phyloP scores from a whole-genome alignment of 2,329 filamentous ascomycete genomes.

The Coniochaeta hoffmannii region DNA sequence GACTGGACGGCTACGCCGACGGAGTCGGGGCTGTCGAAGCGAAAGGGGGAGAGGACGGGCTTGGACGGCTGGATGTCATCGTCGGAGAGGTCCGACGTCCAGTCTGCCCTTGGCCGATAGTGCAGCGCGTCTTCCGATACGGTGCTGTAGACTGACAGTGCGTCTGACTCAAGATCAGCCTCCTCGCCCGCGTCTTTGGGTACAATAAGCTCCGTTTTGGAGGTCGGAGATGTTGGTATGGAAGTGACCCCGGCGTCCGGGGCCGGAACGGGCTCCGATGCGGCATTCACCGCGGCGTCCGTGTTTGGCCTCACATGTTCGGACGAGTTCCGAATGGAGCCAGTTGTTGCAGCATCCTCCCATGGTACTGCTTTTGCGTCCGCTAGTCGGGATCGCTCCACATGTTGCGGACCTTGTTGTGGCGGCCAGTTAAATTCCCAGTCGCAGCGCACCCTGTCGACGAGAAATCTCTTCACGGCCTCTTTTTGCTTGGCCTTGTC shows the following conservation, averaged over 20 bases:
- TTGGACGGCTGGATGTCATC: conserved; percentile 25
- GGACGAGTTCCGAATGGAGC: not conserved
- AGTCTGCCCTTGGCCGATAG: conserved; percentile 45
- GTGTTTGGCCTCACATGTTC: not conserved
- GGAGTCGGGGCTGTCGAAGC: conserved; percentile 42
- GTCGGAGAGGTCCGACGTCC: conserved; percentile 50
- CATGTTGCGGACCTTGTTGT: conserved; percentile 1
- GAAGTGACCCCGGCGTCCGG: conserved; percentile 5
- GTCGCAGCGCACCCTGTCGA: conserved; percentile 47
- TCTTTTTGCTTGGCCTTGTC: conserved; percentile 58
- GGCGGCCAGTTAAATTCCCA: conserved; percentile 55
- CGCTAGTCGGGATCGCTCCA: not conserved
- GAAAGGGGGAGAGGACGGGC: conserved; percentile 36
- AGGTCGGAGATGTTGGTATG: not conserved
- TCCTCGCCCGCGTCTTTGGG: conserved; percentile 18
- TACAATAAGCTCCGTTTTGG: not conserved
- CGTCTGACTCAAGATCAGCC: conserved; percentile 33
- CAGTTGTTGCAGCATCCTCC: not conserved
- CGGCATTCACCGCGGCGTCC: not conserved
- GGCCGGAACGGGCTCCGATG: not conserved
- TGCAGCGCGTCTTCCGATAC: conserved; percentile 47
- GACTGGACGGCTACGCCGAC: conserved; percentile 34
- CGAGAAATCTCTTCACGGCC: conserved; percentile 49
- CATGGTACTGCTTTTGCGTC: not conserved
- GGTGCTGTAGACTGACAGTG: conserved; percentile 47